Conservation (phyloP, 2,329 filamentous ascomycete species). For the Didymella pomorum region DNA sequence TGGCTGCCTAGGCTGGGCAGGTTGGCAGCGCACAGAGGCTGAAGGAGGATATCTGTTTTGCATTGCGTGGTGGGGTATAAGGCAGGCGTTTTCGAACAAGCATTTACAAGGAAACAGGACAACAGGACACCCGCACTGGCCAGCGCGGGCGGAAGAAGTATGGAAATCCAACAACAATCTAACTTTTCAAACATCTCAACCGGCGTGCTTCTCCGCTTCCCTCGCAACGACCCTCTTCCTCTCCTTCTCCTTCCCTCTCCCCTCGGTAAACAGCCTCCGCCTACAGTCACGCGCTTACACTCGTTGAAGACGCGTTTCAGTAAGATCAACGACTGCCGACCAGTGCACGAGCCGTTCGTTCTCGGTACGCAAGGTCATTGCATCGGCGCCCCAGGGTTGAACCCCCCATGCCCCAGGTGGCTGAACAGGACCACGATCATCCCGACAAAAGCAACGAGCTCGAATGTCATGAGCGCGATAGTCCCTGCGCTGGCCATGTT, state of each 20-base stretch:
- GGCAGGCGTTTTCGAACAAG: conserved; percentile 24
- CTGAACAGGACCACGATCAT: conserved; percentile 16
- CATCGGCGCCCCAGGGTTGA: conserved; percentile 3
- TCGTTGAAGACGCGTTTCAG: too few relatives aligned
- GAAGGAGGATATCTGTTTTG: conserved; percentile 8
- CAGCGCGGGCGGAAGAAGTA: neutral
- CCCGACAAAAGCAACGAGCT: conserved; percentile 7
- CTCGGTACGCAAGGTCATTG: neutral
- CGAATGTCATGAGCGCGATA: conserved; percentile 3
- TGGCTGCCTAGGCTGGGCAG: conserved; percentile 15
- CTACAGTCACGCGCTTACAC: too few relatives aligned
- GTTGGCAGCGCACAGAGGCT: neutral
- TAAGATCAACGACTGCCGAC: too few relatives aligned
- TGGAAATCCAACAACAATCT: neutral
- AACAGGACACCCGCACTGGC: neutral
- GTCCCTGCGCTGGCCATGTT: neutral
- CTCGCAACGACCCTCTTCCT: too few relatives aligned
- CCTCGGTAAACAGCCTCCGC: too few relatives aligned
- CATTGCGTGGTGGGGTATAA: conserved; percentile 19
- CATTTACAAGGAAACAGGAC: conserved; percentile 26
- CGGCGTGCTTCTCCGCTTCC: too few relatives aligned
- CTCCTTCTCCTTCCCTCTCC: too few relatives aligned
- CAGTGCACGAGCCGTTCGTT: too few relatives aligned
- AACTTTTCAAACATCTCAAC: neutral
- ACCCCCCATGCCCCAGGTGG: conserved; percentile 9